A percentile compares a stretch with the other conserved stretches of the same genome.
Evolutionary conservation across 176 grass and related monocot genomes (phyloP).

Genomic region (Hordeum marinum): DNA sequence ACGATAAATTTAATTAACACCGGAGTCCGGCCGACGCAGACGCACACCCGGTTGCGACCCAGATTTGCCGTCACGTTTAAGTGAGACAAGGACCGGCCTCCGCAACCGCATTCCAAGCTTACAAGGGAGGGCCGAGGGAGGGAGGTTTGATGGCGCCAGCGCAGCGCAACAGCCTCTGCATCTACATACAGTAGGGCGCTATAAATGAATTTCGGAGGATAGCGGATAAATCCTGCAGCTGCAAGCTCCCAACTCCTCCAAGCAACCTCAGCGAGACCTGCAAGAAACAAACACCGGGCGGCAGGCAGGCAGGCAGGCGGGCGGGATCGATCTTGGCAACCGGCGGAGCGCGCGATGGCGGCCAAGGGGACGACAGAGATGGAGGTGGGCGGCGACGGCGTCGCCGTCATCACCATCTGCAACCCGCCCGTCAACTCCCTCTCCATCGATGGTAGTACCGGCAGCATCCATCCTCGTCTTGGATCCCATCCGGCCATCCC

Average conservation of each 20-base stretch:
- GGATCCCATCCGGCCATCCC: not conserved
- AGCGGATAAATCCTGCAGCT: slow-evolving; percentile 18
- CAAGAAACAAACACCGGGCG: slow-evolving; percentile 13
- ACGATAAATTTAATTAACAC: no score
- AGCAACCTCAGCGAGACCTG: not conserved
- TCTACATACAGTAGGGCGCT: not conserved
- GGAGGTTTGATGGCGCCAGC: not conserved
- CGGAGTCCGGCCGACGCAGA: no score
- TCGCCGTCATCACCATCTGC: slow-evolving; percentile 83
- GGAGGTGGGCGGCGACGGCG: slow-evolving; percentile 75
- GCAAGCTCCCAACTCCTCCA: slow-evolving; percentile 5
- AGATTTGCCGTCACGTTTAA: no score
- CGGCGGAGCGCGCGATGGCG: slow-evolving; percentile 25
- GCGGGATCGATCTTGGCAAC: slow-evolving; percentile 19
- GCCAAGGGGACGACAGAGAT: slow-evolving; percentile 71
- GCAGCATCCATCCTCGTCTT: not conserved
- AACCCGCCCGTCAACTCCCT: slow-evolving; percentile 90
- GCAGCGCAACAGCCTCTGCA: not conserved
- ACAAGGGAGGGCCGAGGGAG: not conserved
- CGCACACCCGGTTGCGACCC: no score
- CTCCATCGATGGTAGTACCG: slow-evolving; percentile 56
- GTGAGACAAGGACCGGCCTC: no score
- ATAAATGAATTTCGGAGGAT: slow-evolving; percentile 10
- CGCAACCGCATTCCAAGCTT: not conserved
- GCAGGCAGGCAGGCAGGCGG: no score